phyloP scores from a whole-genome alignment of 2,329 filamentous ascomycete genomes.

The Hawksworthiomyces lignivorus region DNA sequence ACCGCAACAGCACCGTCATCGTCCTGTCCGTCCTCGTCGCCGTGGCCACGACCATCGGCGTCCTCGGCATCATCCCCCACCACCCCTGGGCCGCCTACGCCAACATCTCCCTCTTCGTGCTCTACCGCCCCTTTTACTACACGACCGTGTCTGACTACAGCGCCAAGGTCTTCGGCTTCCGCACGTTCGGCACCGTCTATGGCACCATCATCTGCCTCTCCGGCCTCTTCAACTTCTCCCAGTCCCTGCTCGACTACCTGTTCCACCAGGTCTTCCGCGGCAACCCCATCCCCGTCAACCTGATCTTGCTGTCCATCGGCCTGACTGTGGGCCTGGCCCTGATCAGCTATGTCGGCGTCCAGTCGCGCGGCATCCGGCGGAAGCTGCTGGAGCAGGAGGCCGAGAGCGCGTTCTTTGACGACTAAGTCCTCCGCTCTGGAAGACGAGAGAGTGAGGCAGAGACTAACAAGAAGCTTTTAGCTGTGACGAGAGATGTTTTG shows the following conservation, averaged over 20 bases:
- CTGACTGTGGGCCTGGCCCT: conserved; percentile 57
- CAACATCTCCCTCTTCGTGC: conserved; percentile 70
- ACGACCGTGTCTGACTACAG: conserved; percentile 83
- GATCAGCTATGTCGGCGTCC: conserved; percentile 55
- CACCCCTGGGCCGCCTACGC: conserved; percentile 62
- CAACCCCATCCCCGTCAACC: conserved; percentile 71
- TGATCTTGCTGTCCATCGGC: conserved; percentile 55
- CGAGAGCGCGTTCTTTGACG: conserved; percentile 18
- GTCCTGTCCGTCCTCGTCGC: conserved; percentile 64
- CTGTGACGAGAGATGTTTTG: too few species aligned
- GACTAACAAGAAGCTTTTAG: too few species aligned
- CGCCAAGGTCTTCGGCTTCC: conserved; percentile 87
- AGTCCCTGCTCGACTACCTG: conserved; percentile 70
- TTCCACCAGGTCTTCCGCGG: conserved; percentile 65
- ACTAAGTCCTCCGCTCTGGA: too few species aligned
- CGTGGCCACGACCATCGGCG: conserved; percentile 65
- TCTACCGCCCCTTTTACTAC: conserved; percentile 86
- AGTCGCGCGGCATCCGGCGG: conserved; percentile 28
- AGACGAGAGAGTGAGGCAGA: too few species aligned
- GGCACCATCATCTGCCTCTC: conserved; percentile 81
- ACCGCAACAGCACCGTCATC: conserved; percentile 64
- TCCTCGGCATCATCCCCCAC: conserved; percentile 65
- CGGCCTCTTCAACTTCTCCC: conserved; percentile 75
- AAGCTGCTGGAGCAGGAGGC: conserved; percentile 25
- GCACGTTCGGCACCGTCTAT: conserved; percentile 90